phyloP scores from a whole-genome alignment of 2,329 filamentous ascomycete species.

The Fusarium sp. region DNA sequence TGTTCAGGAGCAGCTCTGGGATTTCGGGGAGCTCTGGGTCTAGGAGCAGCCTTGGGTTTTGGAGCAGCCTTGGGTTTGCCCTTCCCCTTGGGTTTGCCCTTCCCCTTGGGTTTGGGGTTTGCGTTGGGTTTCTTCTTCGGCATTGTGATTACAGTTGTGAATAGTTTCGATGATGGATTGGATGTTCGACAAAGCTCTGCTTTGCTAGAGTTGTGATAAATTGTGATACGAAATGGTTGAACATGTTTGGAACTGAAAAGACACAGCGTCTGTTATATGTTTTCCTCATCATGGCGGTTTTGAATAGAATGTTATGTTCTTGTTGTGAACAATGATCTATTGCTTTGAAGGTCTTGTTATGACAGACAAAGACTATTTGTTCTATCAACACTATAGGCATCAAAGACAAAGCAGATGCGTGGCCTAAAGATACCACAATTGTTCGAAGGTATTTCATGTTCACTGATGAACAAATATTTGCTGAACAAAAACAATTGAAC shows the following conservation, averaged over 20 bases:
- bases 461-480: neutral
- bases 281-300: neutral
- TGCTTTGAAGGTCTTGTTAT: neutral
- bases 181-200: neutral
- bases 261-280: constrained; percentile 10
- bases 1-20: neutral
- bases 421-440: neutral
- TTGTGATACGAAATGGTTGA: neutral
- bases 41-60: neutral
- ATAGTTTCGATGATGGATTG: neutral
- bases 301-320: neutral
- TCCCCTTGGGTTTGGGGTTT: neutral
- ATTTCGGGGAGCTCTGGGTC: neutral
- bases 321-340: neutral
- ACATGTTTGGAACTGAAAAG: neutral
- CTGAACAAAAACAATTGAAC: neutral
- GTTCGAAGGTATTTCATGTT: neutral
- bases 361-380: constrained; percentile 3
- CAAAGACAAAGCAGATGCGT: neutral
- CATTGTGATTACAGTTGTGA: constrained; percentile 21
- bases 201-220: neutral
- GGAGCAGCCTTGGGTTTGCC: neutral
- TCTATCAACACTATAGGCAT: neutral
- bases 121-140: neutral
- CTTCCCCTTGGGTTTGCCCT: neutral